These are phyloP conservation scores for Pulveroboletus ravenelii DNA, from an alignment of 768 basidiomycete genomes.

Conservation along the genomic window DNA sequence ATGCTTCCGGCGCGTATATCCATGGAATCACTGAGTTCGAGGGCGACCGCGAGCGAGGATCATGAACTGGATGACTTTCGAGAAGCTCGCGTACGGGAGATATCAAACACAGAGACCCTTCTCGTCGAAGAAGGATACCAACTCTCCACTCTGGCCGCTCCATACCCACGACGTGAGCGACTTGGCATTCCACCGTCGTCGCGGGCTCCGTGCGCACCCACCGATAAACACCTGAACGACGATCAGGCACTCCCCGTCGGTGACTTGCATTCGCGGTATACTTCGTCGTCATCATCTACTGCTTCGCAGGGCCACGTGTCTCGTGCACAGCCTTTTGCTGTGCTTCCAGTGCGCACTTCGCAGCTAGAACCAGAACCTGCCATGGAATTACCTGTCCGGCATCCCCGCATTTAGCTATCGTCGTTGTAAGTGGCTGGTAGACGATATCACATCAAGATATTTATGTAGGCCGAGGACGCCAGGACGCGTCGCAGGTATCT, in stretches of 20 bases:
- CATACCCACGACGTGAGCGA: background rate
- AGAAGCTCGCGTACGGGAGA: background rate
- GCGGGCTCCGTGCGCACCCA: background rate
- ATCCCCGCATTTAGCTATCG: background rate
- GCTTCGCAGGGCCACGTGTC: background rate
- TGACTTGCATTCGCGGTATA: background rate
- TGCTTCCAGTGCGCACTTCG: conserved; percentile 26
- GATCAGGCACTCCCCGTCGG: background rate
- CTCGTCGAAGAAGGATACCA: conserved; percentile 10
- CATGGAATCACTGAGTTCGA: conserved; percentile 28
- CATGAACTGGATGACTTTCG: conserved; percentile 25
- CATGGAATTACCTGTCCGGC: conserved; percentile 27
- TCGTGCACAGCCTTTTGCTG: conserved; percentile 17
- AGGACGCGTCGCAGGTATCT: too few relatives aligned
- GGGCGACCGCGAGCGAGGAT: conserved; percentile 24
- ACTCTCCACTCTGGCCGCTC: conserved; percentile 10
- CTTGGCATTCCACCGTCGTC: background rate
- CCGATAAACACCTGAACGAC: background rate
- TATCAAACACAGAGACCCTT: background rate
- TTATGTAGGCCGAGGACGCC: too few relatives aligned
- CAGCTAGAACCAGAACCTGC: conserved; percentile 31
- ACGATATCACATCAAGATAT: background rate
- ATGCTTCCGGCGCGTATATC: conserved; percentile 27
- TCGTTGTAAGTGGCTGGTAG: too few relatives aligned
- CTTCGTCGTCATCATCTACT: background rate